A percentile compares a stretch with the other conserved stretches of the same genome.
These are phyloP conservation scores for Eimeria brunetti DNA, from an alignment of 169 alveolate species.

Conservation along the genomic window DNA sequence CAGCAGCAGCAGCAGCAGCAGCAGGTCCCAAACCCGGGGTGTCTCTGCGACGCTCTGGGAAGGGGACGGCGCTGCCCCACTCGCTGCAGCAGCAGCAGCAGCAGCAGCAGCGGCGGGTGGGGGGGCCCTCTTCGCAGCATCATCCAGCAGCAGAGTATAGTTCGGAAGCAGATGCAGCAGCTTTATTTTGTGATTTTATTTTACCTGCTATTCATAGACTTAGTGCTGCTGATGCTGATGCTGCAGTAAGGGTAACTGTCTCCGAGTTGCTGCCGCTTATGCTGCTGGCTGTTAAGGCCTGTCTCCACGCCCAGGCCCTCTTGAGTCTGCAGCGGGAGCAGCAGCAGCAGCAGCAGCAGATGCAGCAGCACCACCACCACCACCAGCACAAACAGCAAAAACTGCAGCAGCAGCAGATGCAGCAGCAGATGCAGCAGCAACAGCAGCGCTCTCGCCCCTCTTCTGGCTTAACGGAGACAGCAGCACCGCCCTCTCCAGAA, in stretches of 20 bases:
- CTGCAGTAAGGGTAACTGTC: slow-evolving; percentile 58
- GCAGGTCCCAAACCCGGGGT: background rate
- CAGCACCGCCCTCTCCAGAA: background rate
- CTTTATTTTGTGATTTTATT: slow-evolving; percentile 30
- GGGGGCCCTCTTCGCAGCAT: too few species aligned
- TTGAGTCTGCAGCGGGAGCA: slow-evolving; percentile 5
- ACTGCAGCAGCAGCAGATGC: background rate
- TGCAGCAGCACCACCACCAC: too few species aligned
- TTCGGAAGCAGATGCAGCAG: slow-evolving; percentile 59
- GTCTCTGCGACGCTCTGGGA: background rate
- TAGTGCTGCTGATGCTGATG: slow-evolving; percentile 45
- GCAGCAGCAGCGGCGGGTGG: slow-evolving; percentile 23
- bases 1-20: background rate
- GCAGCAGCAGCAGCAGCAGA: slow-evolving; percentile 55
- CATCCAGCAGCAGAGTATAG: slow-evolving; percentile 14
- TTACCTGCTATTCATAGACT: slow-evolving; percentile 43
- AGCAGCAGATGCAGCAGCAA: slow-evolving; percentile 6
- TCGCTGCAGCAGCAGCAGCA: background rate
- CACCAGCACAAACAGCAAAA: slow-evolving; percentile 14
- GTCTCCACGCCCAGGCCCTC: slow-evolving; percentile 11
- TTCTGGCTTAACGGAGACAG: background rate
- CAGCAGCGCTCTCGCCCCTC: background rate
- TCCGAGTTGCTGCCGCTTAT: slow-evolving; percentile 49
- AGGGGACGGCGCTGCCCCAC: background rate
- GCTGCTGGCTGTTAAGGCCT: slow-evolving; percentile 55